Conservation (phyloP, 495 filamentous ascomycete genomes). For the Extremus antarcticus region DNA sequence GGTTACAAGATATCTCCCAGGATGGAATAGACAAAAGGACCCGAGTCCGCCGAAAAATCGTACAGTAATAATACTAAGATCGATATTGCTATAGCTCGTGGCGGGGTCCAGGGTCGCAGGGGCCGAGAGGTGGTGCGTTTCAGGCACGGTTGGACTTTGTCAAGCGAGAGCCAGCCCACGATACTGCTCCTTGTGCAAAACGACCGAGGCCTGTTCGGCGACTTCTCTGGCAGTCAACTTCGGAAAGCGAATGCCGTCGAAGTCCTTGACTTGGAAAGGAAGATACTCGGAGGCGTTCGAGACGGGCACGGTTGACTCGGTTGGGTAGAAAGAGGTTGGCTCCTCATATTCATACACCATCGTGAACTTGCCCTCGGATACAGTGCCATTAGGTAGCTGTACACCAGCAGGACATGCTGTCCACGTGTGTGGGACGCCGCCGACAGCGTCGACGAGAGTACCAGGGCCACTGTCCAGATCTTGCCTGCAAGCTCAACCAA, state of each 20-base stretch:
- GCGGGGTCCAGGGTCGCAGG: background rate
- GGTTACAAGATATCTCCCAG: background rate
- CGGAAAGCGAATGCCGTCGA: slow-evolving; percentile 11
- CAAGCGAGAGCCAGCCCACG: background rate
- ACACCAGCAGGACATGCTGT: slow-evolving; percentile 8
- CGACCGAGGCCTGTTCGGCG: background rate
- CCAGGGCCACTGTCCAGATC: slow-evolving; percentile 4
- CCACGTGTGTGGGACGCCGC: slow-evolving; percentile 9
- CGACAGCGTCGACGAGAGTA: slow-evolving; percentile 3
- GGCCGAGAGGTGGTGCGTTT: background rate
- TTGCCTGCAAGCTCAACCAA: slow-evolving; percentile 8
- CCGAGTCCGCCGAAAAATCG: too few species aligned
- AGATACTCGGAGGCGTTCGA: slow-evolving; percentile 1
- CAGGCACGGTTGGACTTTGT: background rate
- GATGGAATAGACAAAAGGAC: too few species aligned
- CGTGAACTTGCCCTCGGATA: slow-evolving; percentile 8
- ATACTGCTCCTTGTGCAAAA: background rate
- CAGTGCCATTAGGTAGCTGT: slow-evolving; percentile 1
- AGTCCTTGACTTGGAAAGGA: slow-evolving; percentile 1
- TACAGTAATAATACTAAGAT: too few species aligned
- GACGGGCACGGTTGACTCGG: slow-evolving; percentile 1
- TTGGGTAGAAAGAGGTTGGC: slow-evolving; percentile 12
- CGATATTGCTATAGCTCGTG: background rate
- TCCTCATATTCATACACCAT: slow-evolving; percentile 12
- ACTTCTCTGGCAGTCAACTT: slow-evolving; percentile 3